A percentile compares a stretch with the other conserved stretches of the same genome.
Evolutionary conservation across 1,284 basidiomycete genomes (phyloP).

Genomic region (Mycocalia duriaeana): DNA sequence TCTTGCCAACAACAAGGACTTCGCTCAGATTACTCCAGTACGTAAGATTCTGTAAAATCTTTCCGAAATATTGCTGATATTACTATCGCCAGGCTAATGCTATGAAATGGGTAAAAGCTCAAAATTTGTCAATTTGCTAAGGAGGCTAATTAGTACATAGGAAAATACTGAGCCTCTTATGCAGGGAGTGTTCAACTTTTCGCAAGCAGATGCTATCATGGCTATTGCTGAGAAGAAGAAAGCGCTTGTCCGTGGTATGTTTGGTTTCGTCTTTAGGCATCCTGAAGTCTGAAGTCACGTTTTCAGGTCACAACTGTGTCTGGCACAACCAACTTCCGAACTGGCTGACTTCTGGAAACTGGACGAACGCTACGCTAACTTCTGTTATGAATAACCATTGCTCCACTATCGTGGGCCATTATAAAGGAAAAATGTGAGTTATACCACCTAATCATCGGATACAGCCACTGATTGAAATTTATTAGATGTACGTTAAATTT

Average conservation of each 20-base stretch:
- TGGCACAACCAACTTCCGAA: constrained; percentile 52
- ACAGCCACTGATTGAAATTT: no score
- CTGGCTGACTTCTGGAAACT: constrained; percentile 44
- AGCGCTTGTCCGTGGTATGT: constrained; percentile 36
- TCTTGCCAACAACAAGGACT: constrained; percentile 38
- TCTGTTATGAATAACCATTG: constrained; percentile 43
- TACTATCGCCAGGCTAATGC: constrained; percentile 32
- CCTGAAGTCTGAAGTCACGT: constrained; percentile 1
- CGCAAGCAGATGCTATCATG: constrained; percentile 40
- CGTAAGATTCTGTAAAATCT: constrained; percentile 3
- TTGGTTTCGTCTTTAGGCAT: background rate
- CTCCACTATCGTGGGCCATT: constrained; percentile 42
- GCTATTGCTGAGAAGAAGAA: constrained; percentile 40
- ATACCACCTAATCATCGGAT: no score
- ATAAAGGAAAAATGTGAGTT: constrained; percentile 45
- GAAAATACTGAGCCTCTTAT: no score
- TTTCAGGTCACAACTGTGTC: constrained; percentile 43
- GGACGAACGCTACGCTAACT: constrained; percentile 37
- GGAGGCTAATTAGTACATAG: no score
- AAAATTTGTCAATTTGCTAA: constrained; percentile 38
- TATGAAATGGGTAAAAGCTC: constrained; percentile 46
- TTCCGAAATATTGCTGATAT: background rate
- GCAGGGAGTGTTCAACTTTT: constrained; percentile 43
- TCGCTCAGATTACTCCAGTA: constrained; percentile 47
- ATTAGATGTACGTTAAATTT: no score